These are phyloP conservation scores for Bondarzewia mesenterica DNA, from an alignment of 1,284 basidiomycete species.

Conservation along the genomic window DNA sequence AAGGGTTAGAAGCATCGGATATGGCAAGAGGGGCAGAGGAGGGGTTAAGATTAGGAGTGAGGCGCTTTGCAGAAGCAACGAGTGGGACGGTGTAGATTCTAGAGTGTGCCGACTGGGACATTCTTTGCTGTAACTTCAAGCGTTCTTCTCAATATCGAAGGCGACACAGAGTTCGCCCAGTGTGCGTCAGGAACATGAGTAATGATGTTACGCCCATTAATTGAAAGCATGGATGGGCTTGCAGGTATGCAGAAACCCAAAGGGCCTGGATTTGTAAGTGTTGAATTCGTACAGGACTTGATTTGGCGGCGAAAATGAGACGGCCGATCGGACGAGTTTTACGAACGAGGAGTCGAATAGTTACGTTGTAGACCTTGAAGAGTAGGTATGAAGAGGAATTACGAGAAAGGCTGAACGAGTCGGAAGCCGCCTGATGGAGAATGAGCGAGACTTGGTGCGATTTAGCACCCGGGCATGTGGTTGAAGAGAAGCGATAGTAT, in stretches of 20 bases:
- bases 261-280: background rate
- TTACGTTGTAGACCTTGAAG: background rate
- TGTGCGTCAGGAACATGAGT: background rate
- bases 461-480: background rate
- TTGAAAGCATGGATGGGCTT: too few relatives aligned
- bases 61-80: background rate
- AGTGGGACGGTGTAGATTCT: background rate
- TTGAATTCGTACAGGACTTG: background rate
- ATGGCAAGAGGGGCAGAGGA: background rate
- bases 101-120: background rate
- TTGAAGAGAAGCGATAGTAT: background rate
- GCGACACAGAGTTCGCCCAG: background rate
- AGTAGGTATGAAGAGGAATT: background rate
- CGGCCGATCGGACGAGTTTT: background rate
- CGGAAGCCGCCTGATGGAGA: background rate
- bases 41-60: background rate
- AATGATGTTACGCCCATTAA: background rate
- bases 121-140: background rate
- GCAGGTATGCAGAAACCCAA: too few relatives aligned
- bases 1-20: background rate
- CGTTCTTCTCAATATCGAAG: background rate
- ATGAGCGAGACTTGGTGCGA: background rate
- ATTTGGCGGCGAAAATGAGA: background rate
- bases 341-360: background rate
- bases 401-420: background rate